Evolutionary conservation across 345 rosid genomes (phyloP).

Genomic region (Physaria fendleri): DNA sequence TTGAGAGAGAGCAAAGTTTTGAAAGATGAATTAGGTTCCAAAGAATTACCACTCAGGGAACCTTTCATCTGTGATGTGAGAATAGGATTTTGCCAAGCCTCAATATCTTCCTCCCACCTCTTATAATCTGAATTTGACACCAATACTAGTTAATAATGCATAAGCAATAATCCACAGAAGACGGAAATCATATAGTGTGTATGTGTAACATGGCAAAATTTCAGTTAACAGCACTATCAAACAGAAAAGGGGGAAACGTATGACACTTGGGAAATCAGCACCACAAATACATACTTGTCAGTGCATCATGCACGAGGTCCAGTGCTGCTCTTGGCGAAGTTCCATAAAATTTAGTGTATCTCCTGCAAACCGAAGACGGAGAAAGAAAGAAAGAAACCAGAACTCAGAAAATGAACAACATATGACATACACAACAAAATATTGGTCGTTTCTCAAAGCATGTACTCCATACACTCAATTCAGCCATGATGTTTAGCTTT

Average conservation of each 20-base stretch:
- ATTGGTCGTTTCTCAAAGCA: neutral
- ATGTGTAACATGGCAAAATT: neutral
- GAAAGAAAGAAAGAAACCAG: neutral
- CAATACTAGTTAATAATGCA: constrained; percentile 10
- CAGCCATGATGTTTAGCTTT: neutral
- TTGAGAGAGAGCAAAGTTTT: neutral
- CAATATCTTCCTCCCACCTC: constrained; percentile 94
- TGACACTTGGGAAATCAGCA: neutral
- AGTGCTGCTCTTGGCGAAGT: constrained; percentile 79
- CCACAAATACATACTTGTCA: constrained; percentile 51
- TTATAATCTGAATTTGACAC: constrained; percentile 57
- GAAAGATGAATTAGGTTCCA: constrained; percentile 1
- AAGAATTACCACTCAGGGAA: constrained; percentile 83
- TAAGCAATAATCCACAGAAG: neutral
- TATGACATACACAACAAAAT: neutral
- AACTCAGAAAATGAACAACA: constrained; percentile 1
- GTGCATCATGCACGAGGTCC: constrained; percentile 87
- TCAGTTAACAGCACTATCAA: neutral
- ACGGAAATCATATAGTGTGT: neutral
- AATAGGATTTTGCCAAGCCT: constrained; percentile 85
- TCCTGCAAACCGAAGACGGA: constrained; percentile 48
- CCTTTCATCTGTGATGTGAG: constrained; percentile 64
- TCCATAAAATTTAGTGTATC: constrained; percentile 93
- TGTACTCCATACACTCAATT: neutral
- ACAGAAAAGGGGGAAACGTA: constrained; percentile 7